Percentiles rank a stretch among this genome's conserved stretches.
Conservation (phyloP, 2,329 filamentous ascomycete species). For the Aplosporella prunicola region DNA sequence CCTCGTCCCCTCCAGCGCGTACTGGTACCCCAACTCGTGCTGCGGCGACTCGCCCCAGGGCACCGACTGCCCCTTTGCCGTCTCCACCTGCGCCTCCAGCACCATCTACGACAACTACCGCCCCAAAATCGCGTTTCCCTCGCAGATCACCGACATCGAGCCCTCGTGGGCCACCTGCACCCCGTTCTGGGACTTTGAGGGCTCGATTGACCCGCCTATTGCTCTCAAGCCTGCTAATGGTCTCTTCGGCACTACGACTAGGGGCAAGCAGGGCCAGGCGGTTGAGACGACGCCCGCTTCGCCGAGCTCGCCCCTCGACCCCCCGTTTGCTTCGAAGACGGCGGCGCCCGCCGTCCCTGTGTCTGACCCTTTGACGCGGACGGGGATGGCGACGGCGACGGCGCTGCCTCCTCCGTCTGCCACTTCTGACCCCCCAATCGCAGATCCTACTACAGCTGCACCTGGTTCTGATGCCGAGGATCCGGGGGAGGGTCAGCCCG, state of each 20-base stretch:
- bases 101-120: slow-evolving; percentile 3
- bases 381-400: not conserved
- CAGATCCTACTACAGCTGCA: not conserved
- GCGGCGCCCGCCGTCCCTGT: not conserved
- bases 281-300: not conserved
- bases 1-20: slow-evolving; percentile 3
- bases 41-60: too few relatives aligned
- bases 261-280: not conserved
- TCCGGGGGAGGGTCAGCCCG: not conserved
- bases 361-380: too few relatives aligned
- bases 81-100: not conserved
- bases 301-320: not conserved
- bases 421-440: not conserved
- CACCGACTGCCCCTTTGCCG: not conserved
- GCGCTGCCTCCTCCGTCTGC: not conserved
- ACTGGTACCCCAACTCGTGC: slow-evolving; percentile 6
- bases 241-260: not conserved
- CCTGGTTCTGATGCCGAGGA: not conserved
- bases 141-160: slow-evolving; percentile 2
- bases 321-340: not conserved
- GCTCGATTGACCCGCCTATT: not conserved
- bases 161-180: not conserved
- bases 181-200: not conserved
- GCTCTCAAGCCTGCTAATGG: not conserved
- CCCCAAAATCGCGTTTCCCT: not conserved